Conservation (phyloP, 257 asterid species). For the Paulownia fortunei region DNA sequence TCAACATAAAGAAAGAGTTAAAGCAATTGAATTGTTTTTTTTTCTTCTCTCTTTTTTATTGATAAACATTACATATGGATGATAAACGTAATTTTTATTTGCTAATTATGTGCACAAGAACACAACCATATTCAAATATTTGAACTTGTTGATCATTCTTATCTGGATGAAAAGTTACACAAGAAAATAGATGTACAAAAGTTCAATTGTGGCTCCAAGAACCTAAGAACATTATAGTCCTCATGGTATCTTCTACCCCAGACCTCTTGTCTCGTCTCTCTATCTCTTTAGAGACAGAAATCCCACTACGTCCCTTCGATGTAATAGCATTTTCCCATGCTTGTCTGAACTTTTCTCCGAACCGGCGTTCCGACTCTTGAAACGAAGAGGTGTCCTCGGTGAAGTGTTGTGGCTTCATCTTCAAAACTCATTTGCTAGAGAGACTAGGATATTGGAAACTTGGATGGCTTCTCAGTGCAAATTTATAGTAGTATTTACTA, state of each 20-base stretch:
- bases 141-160: no score
- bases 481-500: slow-evolving; percentile 38
- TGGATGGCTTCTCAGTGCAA: slow-evolving; percentile 10
- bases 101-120: no score
- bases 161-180: no score
- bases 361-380: slow-evolving; percentile 29
- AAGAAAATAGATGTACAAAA: not conserved
- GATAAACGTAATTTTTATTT: no score
- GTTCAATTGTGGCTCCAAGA: slow-evolving; percentile 63
- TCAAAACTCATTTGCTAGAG: not conserved
- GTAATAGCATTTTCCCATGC: slow-evolving; percentile 6
- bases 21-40: no score
- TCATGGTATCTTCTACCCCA: slow-evolving; percentile 62
- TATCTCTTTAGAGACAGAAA: slow-evolving; percentile 31
- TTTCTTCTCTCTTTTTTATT: no score
- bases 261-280: slow-evolving; percentile 48
- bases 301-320: not conserved
- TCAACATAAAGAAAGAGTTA: no score
- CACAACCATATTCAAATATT: no score
- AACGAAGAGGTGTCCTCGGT: slow-evolving; percentile 33
- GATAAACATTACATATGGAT: no score
- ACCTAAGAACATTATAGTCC: slow-evolving; percentile 65
- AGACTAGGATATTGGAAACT: slow-evolving; percentile 29
- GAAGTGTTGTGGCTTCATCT: slow-evolving; percentile 49
- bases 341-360: slow-evolving; percentile 36